Evolutionary conservation across 768 basidiomycete genomes (phyloP), one percentile per base, ranked within the genome.

Genomic region (Suillus subaureus): DNA sequence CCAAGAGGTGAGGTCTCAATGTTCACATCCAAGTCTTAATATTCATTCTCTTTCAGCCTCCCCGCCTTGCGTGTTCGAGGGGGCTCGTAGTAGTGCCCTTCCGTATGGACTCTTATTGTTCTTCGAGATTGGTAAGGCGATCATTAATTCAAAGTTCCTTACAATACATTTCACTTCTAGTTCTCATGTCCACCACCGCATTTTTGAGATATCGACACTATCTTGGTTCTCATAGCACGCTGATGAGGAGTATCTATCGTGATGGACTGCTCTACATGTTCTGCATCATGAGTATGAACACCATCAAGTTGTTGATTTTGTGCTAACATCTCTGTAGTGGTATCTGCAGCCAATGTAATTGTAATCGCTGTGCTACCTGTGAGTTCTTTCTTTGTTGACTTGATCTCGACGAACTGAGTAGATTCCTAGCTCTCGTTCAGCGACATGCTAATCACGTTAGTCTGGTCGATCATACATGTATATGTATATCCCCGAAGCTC

Each of bases 121-220:
- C 18, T 61, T 47, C 31, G 64, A 65, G 47, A 62, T 62, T 9
- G 64, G 64, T 65, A 18, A 62, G 64, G 23, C 31, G 6, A 43
- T 18, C 31, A 31, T 47, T 23, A 11, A 18, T 52, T 11, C 13
- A 61, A 51, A 51, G n/a, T 40, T 11, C 23, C 1, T 31, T n/a
- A 55, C 11, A 13, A n/a, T 12, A 55, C 6, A 33, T 13, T 33
- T 33, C 21, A n/a, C 54, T n/a, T 26, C 21, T 39, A 63, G 62
- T 63, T 42, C 43, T 63, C n/a, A 58, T 63, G 54, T 56, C 16
- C 26, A 35, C 28, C 12, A 63, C 40, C 13, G 28, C 28, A 63
- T 61, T 23, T 57, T 37, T 58, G 54, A 63, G 62, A 63, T 33
- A 58, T 42, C 49, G 40, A 56, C 2, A 61, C 39, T 63, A 63